These are phyloP conservation scores for Ballota nigra DNA, from an alignment of 257 asterid species.

Conservation along the genomic window DNA sequence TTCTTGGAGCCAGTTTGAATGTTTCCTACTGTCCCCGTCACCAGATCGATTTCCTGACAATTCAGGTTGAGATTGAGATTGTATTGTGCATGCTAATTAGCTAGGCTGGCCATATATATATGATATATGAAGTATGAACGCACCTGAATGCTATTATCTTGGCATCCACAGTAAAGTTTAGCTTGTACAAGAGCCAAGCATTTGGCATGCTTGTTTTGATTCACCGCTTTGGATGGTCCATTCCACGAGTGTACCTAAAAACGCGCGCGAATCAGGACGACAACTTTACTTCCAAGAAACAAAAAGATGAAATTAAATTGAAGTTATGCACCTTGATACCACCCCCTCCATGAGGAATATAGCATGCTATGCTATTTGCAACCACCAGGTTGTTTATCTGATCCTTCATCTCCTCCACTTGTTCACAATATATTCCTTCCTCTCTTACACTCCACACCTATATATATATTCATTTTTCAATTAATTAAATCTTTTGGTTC, in stretches of 20 bases:
- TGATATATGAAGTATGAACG: neutral
- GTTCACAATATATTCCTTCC: conserved; percentile 60
- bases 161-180: conserved; percentile 77
- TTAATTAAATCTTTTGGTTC: neutral
- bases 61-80: too few species aligned
- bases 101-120: too few species aligned
- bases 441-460: conserved; percentile 63
- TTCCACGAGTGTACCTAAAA: conserved; percentile 68
- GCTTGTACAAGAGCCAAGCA: conserved; percentile 63
- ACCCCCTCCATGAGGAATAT: conserved; percentile 81
- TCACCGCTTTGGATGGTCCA: conserved; percentile 56
- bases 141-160: conserved; percentile 86
- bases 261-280: neutral
- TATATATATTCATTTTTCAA: neutral
- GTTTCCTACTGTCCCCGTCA: conserved; percentile 54
- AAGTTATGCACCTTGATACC: conserved; percentile 43
- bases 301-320: neutral
- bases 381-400: conserved; percentile 56
- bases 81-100: too few species aligned
- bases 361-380: conserved; percentile 64
- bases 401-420: conserved; percentile 79
- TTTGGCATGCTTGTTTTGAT: conserved; percentile 58
- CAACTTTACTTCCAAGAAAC: neutral
- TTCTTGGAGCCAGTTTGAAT: conserved; percentile 74
- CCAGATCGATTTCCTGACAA: conserved; percentile 76